Evolutionary conservation across 192 early-diverging fungal genomes (phyloP), one percentile per base, ranked within the genome.

Genomic region (Spizellomyces sp.): DNA sequence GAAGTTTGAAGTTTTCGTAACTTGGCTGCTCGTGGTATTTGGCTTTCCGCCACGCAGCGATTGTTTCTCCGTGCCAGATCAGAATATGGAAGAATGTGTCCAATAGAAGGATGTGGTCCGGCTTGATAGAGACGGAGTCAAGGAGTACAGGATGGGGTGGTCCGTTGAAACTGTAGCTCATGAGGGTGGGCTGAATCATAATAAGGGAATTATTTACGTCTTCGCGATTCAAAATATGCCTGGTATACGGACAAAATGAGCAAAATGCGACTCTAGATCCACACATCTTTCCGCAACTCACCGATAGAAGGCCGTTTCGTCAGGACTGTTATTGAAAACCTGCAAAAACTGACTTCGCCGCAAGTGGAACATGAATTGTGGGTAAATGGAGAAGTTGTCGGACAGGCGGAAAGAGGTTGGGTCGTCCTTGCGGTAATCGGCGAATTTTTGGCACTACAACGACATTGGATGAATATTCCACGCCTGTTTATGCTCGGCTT

Each of bases 11-110:
- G 81, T 94, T 96, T 67, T 91, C 94, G 75, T 99, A 98, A 56
- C 90, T 92, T 21, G 91, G 89, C 75, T 96, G 90, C 54, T 98
- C 93, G 45, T 99, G 98, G 76, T 98, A 99, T 9, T 91, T 91
- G 6, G 93, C 94, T 66, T 95, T 94, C 52, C 98, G 85, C 98
- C 98, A 99, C 63, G 91, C 90, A 12, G 96, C 95, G 74, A 99
- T 92, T 2, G 93, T 96, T 73, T 95, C 93, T 54, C 98, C 98
- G 70, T 99, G 98, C 93, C 95, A 98, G 72, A 99, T 98, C 19
- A 99, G 89, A 52, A 98, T 91, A 78, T 99, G 95, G 92, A 99
- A 99, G 84, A 94, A 99, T 6, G 98, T 97, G 77, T 99, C 98
- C 41, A 99, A 81, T 8, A 99, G 80, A 45, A 99, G 68, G 57